Base-by-base conservation (phyloP, 768 basidiomycete genomes). In the Agaricus sinodeliciosus region DNA sequence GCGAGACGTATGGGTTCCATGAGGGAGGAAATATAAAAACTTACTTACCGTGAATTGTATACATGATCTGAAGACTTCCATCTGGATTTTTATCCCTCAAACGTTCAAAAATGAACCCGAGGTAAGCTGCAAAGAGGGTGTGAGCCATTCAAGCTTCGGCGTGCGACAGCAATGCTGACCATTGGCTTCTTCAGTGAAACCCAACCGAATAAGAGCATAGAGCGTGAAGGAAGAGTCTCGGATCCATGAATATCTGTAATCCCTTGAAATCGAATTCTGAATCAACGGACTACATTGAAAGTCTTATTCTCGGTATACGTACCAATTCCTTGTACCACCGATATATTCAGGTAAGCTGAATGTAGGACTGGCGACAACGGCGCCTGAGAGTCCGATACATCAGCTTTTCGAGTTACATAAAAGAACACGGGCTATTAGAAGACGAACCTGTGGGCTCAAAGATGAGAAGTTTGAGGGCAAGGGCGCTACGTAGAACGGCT, bases 191-290 rank as follows among this genome's bases (percentile, higher is more conserved):
- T 88, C 79, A 0, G 94, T 97, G 69, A 94, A 97, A 0, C 95
- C 96, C 0, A 98, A 78, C 36, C 96, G 79, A 53, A 98, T 85
- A 36, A 97, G 77, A 0, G 94, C 95, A 62, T 98, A 99, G 4
- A 98, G 78, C 0, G 92, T 93, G 74, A 99, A 99, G 0, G 89
- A 90, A 0, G 93, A 86, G 63, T 99, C 95, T n/a, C 95, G 84
- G 62, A 97, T 91, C 89, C 90, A 92, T 0, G 87, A 89, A 25
- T 60, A 84, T 74, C 85, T 76, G 58, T 87, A 85, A 61, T 87
- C 85, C 82, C 79, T 81, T 19, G 15, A 22, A 9, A 42, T 25
- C 16, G 41, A 16, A 25, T 28, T 11, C 31, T 31, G 31, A 11
- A 31, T 31, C 9, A 43, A 37, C 53, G 22, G 3, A 48, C 44